These are phyloP conservation scores for Jamesozyma hellenica DNA, from an alignment of 805 yeast species.

Conservation along the genomic window DNA sequence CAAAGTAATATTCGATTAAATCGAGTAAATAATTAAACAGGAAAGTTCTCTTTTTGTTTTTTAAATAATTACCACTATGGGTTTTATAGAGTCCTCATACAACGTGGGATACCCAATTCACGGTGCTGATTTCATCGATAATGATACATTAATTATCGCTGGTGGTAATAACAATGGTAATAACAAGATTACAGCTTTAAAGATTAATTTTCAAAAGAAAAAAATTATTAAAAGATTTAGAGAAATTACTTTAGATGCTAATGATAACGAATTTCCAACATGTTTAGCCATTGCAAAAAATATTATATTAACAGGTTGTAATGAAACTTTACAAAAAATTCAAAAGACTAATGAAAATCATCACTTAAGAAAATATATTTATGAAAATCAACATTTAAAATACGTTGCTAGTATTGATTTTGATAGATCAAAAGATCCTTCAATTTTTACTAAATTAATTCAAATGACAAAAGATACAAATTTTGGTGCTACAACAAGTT, in stretches of 20 bases:
- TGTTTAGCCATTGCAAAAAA: conserved; percentile 46
- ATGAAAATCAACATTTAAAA: conserved; percentile 50
- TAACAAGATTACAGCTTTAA: conserved; percentile 64
- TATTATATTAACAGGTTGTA: conserved; percentile 62
- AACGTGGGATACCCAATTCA: conserved; percentile 66
- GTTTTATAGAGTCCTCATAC: conserved; percentile 17
- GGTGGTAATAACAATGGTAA: conserved; percentile 95
- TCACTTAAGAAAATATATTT: conserved; percentile 60
- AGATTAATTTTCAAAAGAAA: conserved; percentile 42
- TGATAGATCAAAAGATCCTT: conserved; percentile 36
- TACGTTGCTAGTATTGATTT: conserved; percentile 52
- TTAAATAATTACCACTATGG: conserved; percentile 15
- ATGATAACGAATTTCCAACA: conserved; percentile 77
- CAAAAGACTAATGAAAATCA: conserved; percentile 44
- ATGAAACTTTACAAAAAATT: conserved; percentile 52
- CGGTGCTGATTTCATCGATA: conserved; percentile 61
- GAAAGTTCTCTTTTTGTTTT: no score
- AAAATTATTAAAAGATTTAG: conserved; percentile 46
- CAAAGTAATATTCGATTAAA: no score
- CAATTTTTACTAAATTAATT: conserved; percentile 52
- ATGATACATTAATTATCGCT: conserved; percentile 53
- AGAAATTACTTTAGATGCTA: conserved; percentile 48
- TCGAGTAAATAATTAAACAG: no score
- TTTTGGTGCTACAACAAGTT: conserved; percentile 59
- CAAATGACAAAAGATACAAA: conserved; percentile 48